Base-by-base conservation (phyloP, 345 rosid species). In the Balakata baccata region DNA sequence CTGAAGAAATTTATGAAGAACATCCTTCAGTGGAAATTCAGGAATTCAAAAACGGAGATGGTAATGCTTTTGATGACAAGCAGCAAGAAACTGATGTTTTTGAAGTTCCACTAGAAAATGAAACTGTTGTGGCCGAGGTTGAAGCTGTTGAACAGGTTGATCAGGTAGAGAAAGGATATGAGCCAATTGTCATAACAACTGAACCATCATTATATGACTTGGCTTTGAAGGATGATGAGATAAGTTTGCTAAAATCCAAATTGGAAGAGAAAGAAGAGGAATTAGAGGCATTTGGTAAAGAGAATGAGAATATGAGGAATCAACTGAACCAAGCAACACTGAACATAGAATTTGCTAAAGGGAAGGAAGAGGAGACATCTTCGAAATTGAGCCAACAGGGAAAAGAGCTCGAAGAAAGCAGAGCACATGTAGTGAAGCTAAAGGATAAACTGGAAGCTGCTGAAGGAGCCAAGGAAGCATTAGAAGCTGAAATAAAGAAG, bases 401-500 rank as follows among this genome's bases (percentile, higher is more conserved):
- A 41, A 83, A 87, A 82, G 97, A 89, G 86, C 79, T 94, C 8
- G 85, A 78, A 68, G 88, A 75, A 66, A 92, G 93, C 75, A 83
- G 78, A 81, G 85, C 62, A 81, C 81, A 75, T 61, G 81, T 76
- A 6, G 81, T 81, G 25, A 68, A 79, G 70, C 38, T 89, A 60
- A 85, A 83, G 73, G 87, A 78, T 75, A 85, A 86, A 77, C 84
- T 90, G 29, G 84, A 87, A 79, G 74, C 82, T 54, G 74, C 71
- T 25, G 91, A 82, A 83, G 89, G 83, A 63, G 92, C 78, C 10
- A 92, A 90, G 61, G 82, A 81, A 29, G 86, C 78, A 23, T 57
- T 92, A 74, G 97, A 94, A 77, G 78, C 80, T 0, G 98, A 92
- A 86, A 92, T 92, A 93, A 90, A 84, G 86, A 90, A 81, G 83